Evolutionary conservation across 2,329 filamentous ascomycete species (phyloP).

Genomic region (Lasiodiplodia hormozganensis): DNA sequence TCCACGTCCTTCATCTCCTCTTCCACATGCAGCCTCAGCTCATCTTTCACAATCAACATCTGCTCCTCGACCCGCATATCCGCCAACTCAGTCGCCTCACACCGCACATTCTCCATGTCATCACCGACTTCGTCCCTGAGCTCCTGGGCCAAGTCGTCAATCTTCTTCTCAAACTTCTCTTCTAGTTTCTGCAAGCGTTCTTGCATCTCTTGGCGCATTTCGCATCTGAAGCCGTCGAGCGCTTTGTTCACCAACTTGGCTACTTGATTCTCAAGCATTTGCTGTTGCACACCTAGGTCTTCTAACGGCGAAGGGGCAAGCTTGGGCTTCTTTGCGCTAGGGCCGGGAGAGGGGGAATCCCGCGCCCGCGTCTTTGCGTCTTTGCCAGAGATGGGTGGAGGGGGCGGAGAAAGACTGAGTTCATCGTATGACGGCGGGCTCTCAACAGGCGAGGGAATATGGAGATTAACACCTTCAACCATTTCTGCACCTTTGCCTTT

Average conservation of each 20-base stretch:
- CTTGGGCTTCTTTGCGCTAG: neutral
- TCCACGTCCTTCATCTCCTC: conserved; percentile 18
- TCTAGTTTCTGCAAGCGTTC: neutral
- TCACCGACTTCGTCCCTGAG: neutral
- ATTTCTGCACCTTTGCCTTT: conserved; percentile 8
- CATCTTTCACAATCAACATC: neutral
- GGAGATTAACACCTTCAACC: neutral
- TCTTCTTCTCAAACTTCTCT: neutral
- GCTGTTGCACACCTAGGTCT: neutral
- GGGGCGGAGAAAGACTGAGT: conserved; percentile 9
- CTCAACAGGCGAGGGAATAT: neutral
- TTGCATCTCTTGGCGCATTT: conserved; percentile 2
- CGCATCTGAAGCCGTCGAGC: neutral
- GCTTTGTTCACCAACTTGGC: neutral
- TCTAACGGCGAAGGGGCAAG: neutral
- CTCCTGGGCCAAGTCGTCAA: neutral
- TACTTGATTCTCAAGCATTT: neutral
- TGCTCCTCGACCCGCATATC: conserved; percentile 2
- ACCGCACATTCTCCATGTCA: neutral
- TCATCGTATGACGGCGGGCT: conserved; percentile 28
- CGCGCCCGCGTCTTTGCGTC: neutral
- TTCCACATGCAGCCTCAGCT: neutral
- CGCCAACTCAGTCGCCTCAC: neutral
- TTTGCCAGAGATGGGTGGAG: neutral
- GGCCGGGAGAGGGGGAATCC: neutral